Evolutionary conservation across 2,329 filamentous ascomycete genomes (phyloP).

Genomic region (Penicillium sp.): DNA sequence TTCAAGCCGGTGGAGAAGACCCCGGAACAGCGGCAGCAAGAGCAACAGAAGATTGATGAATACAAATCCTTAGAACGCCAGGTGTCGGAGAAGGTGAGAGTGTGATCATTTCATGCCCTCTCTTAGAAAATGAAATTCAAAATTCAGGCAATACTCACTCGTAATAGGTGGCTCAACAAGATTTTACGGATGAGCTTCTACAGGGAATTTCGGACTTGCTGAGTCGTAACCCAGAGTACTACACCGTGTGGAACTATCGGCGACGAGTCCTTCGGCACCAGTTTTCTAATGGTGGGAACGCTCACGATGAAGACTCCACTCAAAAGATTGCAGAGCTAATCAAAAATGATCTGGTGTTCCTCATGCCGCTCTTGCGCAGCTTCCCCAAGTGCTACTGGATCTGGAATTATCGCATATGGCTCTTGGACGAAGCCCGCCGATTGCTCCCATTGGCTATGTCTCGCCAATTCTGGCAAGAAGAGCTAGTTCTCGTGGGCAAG

Average conservation of each 20-base stretch:
- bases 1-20: conserved; percentile 63
- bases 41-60: conserved; percentile 73
- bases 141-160: conserved; percentile 15
- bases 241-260: conserved; percentile 58
- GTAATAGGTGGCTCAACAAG: conserved; percentile 42
- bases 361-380: conserved; percentile 79
- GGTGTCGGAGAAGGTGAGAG: conserved; percentile 66
- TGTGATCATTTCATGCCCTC: not conserved
- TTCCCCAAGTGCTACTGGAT: conserved; percentile 99
- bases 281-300: conserved; percentile 45
- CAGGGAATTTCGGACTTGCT: conserved; percentile 50
- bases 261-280: conserved; percentile 70
- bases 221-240: conserved; percentile 53
- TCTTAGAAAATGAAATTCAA: not conserved
- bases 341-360: conserved; percentile 75
- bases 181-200: conserved; percentile 49
- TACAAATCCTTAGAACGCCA: conserved; percentile 73
- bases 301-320: conserved; percentile 42
- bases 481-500: conserved; percentile 79
- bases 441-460: conserved; percentile 62
- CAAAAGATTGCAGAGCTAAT: conserved; percentile 59
- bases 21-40: conserved; percentile 70
- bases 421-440: conserved; percentile 71
- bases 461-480: conserved; percentile 75
- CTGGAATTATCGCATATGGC: conserved; percentile 93